Conservation (phyloP, 805 yeast species). For the Ogataea allantospora region DNA sequence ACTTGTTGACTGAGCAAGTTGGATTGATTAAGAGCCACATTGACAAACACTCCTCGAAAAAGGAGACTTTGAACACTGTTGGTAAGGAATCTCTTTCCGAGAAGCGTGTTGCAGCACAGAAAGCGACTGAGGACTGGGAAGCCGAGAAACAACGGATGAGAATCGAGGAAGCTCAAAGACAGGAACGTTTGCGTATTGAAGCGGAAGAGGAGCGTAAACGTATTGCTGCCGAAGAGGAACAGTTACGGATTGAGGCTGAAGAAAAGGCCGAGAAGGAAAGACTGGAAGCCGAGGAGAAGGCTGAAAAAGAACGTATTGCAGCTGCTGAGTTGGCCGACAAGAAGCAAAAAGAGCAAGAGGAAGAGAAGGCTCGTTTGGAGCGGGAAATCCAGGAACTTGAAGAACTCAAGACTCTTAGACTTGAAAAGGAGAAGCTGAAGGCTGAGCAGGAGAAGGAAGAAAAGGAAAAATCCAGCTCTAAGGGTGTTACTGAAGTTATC, state of each 20-base stretch:
- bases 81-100: conserved; percentile 38
- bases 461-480: conserved; percentile 2
- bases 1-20: conserved; percentile 41
- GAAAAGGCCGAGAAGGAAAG: too few relatives aligned
- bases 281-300: conserved; percentile 32
- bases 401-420: conserved; percentile 38
- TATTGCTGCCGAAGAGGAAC: conserved; percentile 40
- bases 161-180: conserved; percentile 43
- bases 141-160: conserved; percentile 44
- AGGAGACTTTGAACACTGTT: conserved; percentile 35
- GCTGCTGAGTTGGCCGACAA: conserved; percentile 26
- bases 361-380: conserved; percentile 36
- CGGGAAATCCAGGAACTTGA: conserved; percentile 43
- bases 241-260: conserved; percentile 29
- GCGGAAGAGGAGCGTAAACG: conserved; percentile 39
- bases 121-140: conserved; percentile 43
- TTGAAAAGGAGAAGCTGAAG: conserved; percentile 37
- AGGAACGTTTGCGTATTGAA: conserved; percentile 42
- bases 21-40: conserved; percentile 42
- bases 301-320: conserved; percentile 20
- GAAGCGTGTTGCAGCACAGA: conserved; percentile 42
- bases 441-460: conserved; percentile 6
- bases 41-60: conserved; percentile 44
- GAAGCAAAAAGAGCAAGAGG: conserved; percentile 31
- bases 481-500: conserved; percentile 6